Percentiles rank a stretch among this genome's conserved stretches.
Conservation (phyloP, 148 eudicot species). For the Rhododendron ferrugineum region DNA sequence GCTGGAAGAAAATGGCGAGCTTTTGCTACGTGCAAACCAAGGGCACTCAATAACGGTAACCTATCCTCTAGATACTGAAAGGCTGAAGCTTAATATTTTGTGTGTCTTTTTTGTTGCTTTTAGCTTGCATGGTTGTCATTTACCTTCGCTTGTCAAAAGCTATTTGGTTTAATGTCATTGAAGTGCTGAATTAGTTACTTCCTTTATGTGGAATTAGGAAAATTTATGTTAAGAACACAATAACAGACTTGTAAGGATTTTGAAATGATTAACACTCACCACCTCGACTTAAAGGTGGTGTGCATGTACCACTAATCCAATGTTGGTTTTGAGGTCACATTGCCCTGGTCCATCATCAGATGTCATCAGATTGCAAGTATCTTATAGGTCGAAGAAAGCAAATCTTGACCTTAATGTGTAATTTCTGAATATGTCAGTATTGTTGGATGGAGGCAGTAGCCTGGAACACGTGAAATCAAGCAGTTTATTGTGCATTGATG, state of each 20-base stretch:
- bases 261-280: background rate
- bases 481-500: background rate
- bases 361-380: background rate
- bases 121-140: background rate
- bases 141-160: background rate
- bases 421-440: background rate
- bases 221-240: background rate
- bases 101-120: background rate
- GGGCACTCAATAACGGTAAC: conserved; percentile 74
- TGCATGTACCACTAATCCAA: background rate
- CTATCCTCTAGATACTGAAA: background rate
- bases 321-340: background rate
- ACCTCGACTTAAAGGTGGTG: background rate
- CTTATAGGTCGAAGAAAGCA: background rate
- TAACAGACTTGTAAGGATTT: background rate
- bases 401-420: background rate
- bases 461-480: background rate
- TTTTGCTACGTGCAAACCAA: conserved; percentile 92
- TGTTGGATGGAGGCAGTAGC: background rate
- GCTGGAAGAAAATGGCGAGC: conserved; percentile 84
- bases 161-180: background rate
- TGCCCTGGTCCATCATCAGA: background rate
- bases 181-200: background rate
- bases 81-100: background rate
- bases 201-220: background rate